A percentile compares a stretch with the other conserved stretches of the same genome.
These are phyloP conservation scores for Fraxinus nigra DNA, from an alignment of 305 asterid genomes.

Conservation along the genomic window DNA sequence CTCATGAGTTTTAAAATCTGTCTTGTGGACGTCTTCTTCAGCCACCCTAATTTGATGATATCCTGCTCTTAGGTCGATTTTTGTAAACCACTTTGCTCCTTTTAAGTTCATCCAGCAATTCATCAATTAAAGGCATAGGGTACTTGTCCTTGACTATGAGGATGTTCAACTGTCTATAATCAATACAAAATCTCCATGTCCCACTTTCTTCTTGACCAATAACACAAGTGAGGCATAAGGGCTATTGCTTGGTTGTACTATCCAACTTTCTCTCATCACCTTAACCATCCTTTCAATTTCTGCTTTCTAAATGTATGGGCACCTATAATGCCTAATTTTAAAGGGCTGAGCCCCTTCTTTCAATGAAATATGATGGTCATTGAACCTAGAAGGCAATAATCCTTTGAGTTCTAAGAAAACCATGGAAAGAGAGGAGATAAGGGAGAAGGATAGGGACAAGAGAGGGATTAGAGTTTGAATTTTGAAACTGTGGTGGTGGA, in stretches of 20 bases:
- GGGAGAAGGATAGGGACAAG: too few relatives aligned
- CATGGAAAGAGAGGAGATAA: too few relatives aligned
- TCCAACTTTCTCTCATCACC: background rate
- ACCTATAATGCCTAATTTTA: too few relatives aligned
- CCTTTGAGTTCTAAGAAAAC: background rate
- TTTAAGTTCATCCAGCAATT: background rate
- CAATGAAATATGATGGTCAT: background rate
- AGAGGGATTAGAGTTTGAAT: too few relatives aligned
- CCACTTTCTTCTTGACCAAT: background rate
- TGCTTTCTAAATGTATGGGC: background rate
- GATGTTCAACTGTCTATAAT: background rate
- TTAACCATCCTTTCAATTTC: background rate
- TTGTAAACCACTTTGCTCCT: background rate
- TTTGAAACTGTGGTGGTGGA: too few relatives aligned
- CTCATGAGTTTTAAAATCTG: too few relatives aligned
- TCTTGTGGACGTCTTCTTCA: background rate
- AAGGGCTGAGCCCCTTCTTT: background rate
- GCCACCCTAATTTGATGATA: background rate
- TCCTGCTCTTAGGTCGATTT: background rate
- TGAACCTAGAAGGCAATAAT: background rate
- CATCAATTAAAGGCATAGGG: background rate
- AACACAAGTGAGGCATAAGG: background rate
- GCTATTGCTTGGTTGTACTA: background rate
- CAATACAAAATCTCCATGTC: background rate
- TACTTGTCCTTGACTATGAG: background rate